Evolutionary conservation across 129 eudicot genomes (phyloP), one percentile per base, ranked within the genome.

Genomic region (Centaurea solstitialis): DNA sequence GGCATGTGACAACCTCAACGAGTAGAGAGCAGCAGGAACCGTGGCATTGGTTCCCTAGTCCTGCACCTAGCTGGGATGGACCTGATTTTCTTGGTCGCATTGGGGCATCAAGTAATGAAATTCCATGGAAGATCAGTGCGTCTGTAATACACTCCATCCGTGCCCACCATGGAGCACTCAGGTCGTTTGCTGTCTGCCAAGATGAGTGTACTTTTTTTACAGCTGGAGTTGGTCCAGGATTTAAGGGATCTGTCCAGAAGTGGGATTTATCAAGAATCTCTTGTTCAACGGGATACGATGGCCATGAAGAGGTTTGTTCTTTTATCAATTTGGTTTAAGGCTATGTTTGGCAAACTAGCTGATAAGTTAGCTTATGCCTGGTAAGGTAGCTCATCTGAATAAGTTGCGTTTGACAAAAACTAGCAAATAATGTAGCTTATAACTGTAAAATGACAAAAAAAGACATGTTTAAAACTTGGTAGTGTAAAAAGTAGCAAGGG

Each of bases 201-300:
- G 91, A 96, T 43, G 99, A 93, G 75, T 84, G 90, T 77, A 93
- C 88, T 41, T 80, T 91, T 68, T 91, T 87, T 65, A 96, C 99
- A 5, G 99, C 99, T 20, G 99, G 99, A 17, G 93, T 93, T 74
- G 99, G 98, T 78, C 97, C 93, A 30, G 98, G 98, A 68, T 96
- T 91, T 86, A 96, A 93, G 85, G 99, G 99, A 85, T 93, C 92
- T 40, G 88, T 96, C 86, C 99, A 89, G 82, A 93, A 91, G 80
- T 96, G 98, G 99, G 97, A 93, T 57, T 77, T 96, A 76, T 84
- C 98, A 67, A 81, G 89, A 78, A 70, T 89, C 18, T 85, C 89
- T 43, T 91, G 87, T 72, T 72, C 89, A 65, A 81, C 99, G 64
- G 90, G 92, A 65, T 96, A 96, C 71, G 83, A 96, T 76, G 98